These are phyloP conservation scores for Apiospora rasikravindrae DNA, from an alignment of 2,329 filamentous ascomycete species.

Conservation along the genomic window DNA sequence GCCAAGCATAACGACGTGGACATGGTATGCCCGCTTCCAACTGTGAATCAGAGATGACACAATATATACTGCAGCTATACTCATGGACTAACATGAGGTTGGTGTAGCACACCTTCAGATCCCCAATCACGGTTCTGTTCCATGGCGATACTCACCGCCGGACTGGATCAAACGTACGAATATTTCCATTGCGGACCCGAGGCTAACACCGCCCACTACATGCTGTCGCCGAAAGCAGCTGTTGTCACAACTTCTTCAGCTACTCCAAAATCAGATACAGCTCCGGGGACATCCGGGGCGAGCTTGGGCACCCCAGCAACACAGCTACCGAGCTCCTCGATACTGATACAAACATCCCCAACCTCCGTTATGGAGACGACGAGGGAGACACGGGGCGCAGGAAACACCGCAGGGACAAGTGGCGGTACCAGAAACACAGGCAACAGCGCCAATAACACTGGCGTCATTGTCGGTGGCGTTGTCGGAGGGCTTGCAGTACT, in stretches of 20 bases:
- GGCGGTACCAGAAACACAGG: neutral
- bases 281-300: neutral
- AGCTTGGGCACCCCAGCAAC: neutral
- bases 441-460: neutral
- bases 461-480: slow-evolving; percentile 10
- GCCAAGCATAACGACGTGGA: slow-evolving; percentile 39
- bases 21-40: slow-evolving; percentile 38
- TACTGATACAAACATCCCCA: neutral
- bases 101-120: neutral
- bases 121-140: slow-evolving; percentile 12
- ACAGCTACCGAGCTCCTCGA: neutral
- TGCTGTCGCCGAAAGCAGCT: neutral
- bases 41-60: neutral
- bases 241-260: neutral
- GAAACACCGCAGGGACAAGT: neutral
- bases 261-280: neutral
- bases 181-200: neutral
- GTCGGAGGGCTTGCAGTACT: slow-evolving; percentile 5
- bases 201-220: neutral
- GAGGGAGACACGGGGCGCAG: neutral
- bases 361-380: neutral
- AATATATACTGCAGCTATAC: neutral
- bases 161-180: slow-evolving; percentile 15
- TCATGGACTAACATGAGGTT: neutral
- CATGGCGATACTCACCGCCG: slow-evolving; percentile 8